Percentiles rank a stretch among this genome's conserved stretches.
phyloP scores from a whole-genome alignment of 2,329 filamentous ascomycete genomes.

The Cylindrodendrum hubeiense region DNA sequence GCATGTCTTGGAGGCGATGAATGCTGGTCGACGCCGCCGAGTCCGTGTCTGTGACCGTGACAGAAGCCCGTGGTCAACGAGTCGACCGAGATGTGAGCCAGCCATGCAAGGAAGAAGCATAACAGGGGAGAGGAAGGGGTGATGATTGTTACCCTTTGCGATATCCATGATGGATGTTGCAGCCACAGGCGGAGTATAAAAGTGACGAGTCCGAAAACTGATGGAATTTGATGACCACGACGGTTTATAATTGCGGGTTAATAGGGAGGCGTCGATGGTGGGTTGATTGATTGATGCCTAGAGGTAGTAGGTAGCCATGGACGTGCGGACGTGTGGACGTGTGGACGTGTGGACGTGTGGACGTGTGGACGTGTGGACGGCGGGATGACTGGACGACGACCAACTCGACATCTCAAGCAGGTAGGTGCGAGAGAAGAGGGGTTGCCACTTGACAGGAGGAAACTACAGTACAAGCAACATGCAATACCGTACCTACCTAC shows the following conservation, averaged over 20 bases:
- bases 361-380: no score
- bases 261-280: neutral
- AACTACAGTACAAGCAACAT: neutral
- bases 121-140: constrained; percentile 10
- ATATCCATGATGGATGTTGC: constrained; percentile 6
- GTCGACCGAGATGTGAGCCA: neutral
- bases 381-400: no score
- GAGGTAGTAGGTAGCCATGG: neutral
- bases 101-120: constrained; percentile 5
- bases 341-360: no score
- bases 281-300: neutral
- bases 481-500: neutral
- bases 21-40: neutral
- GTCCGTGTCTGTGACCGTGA: neutral
- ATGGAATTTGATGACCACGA: neutral
- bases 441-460: neutral
- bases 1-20: neutral
- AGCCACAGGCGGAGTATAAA: constrained; percentile 1
- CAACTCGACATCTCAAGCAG: neutral
- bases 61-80: neutral
- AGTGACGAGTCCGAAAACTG: constrained; percentile 17
- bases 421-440: neutral
- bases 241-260: neutral
- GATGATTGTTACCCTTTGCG: constrained; percentile 14
- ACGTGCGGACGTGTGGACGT: no score